Evolutionary conservation across 2,329 filamentous ascomycete species (phyloP).

Genomic region (Hypoxylon sp.): DNA sequence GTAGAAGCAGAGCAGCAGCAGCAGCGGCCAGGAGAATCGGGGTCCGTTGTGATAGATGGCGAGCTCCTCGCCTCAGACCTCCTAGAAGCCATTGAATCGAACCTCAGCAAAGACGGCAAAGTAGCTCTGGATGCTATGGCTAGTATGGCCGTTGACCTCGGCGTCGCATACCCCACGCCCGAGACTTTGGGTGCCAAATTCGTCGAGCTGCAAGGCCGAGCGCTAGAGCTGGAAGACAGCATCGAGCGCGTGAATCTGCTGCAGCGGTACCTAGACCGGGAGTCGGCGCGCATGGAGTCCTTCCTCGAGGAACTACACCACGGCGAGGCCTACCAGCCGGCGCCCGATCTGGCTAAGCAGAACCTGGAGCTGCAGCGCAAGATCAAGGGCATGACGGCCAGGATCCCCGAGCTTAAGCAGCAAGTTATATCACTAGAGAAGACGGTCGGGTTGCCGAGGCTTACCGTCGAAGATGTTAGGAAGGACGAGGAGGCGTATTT

Average conservation of each 20-base stretch:
- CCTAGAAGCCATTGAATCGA: constrained; percentile 68
- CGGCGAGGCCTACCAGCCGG: constrained; percentile 65
- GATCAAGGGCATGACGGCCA: constrained; percentile 75
- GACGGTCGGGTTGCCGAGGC: constrained; percentile 48
- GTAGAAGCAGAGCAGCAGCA: constrained; percentile 22
- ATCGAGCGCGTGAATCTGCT: constrained; percentile 69
- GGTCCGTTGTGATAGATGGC: constrained; percentile 33
- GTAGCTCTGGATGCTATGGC: constrained; percentile 72
- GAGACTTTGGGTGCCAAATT: constrained; percentile 67
- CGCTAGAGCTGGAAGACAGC: constrained; percentile 70
- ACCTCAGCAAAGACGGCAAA: constrained; percentile 69
- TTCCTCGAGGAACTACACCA: constrained; percentile 62
- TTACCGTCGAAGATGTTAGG: constrained; percentile 70
- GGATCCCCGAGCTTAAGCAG: constrained; percentile 77
- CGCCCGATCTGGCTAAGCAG: constrained; percentile 73
- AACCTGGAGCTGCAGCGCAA: constrained; percentile 82
- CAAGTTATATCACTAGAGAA: constrained; percentile 62
- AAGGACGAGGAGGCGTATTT: constrained; percentile 72
- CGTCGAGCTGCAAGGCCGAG: constrained; percentile 68
- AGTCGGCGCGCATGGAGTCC: constrained; percentile 60
- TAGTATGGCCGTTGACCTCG: constrained; percentile 65
- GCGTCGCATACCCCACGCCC: constrained; percentile 64
- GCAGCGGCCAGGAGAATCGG: not conserved
- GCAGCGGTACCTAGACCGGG: constrained; percentile 68
- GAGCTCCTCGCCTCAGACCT: constrained; percentile 59